Conservation (phyloP, 2,329 filamentous ascomycete species). For the Phialophora verrucosa region DNA sequence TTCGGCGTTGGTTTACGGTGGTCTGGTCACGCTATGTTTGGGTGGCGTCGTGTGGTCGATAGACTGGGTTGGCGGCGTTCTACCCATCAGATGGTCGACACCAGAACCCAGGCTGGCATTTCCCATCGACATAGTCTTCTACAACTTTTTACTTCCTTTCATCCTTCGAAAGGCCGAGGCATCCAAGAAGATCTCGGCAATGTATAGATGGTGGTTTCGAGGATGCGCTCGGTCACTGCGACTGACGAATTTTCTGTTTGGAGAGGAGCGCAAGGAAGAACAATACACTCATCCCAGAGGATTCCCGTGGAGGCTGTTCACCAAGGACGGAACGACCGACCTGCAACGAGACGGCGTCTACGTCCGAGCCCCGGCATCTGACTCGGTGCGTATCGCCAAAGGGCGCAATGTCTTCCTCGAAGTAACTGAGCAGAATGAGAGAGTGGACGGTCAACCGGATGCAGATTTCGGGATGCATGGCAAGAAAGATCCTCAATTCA, state of each 20-base stretch:
- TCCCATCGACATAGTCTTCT: slow-evolving; percentile 90
- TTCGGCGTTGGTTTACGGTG: slow-evolving; percentile 93
- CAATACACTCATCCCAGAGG: slow-evolving; percentile 62
- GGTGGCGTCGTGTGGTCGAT: slow-evolving; percentile 86
- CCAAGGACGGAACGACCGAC: slow-evolving; percentile 19
- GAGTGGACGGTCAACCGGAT: slow-evolving; percentile 65
- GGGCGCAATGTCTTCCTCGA: slow-evolving; percentile 79
- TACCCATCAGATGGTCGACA: slow-evolving; percentile 92
- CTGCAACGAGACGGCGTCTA: slow-evolving; percentile 71
- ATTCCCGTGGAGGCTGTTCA: slow-evolving; percentile 58
- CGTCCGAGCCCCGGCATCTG: slow-evolving; percentile 90
- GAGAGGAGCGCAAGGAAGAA: slow-evolving; percentile 78
- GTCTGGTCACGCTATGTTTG: slow-evolving; percentile 87
- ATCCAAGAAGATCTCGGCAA: slow-evolving; percentile 77
- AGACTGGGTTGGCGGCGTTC: slow-evolving; percentile 63
- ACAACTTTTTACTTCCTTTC: slow-evolving; percentile 93
- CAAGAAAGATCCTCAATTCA: slow-evolving; percentile 66
- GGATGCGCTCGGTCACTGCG: slow-evolving; percentile 79
- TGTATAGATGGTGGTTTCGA: slow-evolving; percentile 97
- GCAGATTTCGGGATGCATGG: slow-evolving; percentile 63
- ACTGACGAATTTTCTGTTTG: slow-evolving; percentile 91
- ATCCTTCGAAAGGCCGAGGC: slow-evolving; percentile 84
- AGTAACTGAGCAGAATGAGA: slow-evolving; percentile 70
- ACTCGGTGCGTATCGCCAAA: slow-evolving; percentile 92
- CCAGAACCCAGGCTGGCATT: slow-evolving; percentile 94